phyloP scores from a whole-genome alignment of 768 basidiomycete species.

The Naganishia friedmannii region DNA sequence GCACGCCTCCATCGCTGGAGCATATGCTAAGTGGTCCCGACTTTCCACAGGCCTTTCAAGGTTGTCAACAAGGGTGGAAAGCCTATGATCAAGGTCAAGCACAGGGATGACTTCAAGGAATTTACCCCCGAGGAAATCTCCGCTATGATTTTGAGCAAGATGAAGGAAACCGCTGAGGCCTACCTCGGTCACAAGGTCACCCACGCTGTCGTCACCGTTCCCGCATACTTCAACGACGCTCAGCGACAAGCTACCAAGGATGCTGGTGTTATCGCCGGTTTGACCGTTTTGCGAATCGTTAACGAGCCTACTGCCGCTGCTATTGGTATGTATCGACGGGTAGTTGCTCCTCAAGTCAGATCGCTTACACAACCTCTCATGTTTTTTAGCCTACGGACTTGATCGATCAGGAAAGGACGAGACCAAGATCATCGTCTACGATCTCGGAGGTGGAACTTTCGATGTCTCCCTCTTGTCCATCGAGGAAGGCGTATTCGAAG shows the following conservation, averaged over 20 bases:
- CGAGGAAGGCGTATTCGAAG: constrained; percentile 96
- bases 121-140: constrained; percentile 66
- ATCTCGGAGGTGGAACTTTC: constrained; percentile 96
- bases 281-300: constrained; percentile 96
- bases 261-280: constrained; percentile 86
- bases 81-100: constrained; percentile 57
- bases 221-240: constrained; percentile 98
- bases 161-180: constrained; percentile 70
- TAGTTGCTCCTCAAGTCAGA: not conserved
- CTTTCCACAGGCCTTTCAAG: constrained; percentile 52
- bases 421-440: constrained; percentile 95
- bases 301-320: constrained; percentile 98
- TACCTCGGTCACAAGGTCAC: constrained; percentile 65
- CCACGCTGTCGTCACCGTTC: constrained; percentile 67
- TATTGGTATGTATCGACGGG: constrained; percentile 58
- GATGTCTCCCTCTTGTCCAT: constrained; percentile 95
- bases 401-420: constrained; percentile 89
- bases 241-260: constrained; percentile 99
- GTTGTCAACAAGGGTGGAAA: constrained; percentile 52
- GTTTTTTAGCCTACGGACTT: constrained; percentile 73
- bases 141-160: constrained; percentile 65
- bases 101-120: constrained; percentile 61
- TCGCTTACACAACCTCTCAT: constrained; percentile 24
- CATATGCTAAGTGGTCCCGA: not conserved
- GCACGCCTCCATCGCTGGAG: not conserved